Base-by-base conservation (phyloP, 108 stramenopile species). In the Fragilariopsis cylindrus region DNA sequence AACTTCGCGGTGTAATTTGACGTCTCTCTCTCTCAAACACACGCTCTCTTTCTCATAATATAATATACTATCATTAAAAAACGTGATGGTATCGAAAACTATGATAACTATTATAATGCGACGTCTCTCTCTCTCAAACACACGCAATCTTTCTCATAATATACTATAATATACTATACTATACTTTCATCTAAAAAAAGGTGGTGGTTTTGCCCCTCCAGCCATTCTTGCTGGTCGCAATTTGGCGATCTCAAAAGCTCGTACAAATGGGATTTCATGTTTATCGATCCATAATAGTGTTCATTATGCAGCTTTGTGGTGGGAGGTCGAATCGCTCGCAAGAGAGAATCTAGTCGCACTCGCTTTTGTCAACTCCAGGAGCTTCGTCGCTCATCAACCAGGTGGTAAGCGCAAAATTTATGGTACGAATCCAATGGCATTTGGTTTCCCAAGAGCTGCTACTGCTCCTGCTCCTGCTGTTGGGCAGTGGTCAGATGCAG, bases 351-450 rank as follows among this genome's bases (percentile, higher is more conserved):
- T 63, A 6, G 62, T 63, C 8, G 8, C 62, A 4, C 11, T 63
- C n/a, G 62, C 62, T 9, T 63, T 63, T 63, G 62, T 63, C 43
- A 63, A 63, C 45, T 63, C 62, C 16, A 45, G 62, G 5, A 63
- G 62, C 15, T 63, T 45, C 45, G 62, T 63, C n/a, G 62, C 62
- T n/a, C 62, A 63, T n/a, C 62, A 63, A 43, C 62, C 62, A n/a
- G 62, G 62, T 45, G 62, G 62, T n/a, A 63, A 63, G 40, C 62
- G 62, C 8, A 63, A 63, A 41, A 42, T 63, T 5, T 63, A 63
- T 40, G 62, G 62, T 6, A 63, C 62, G n/a, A 63, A 63, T 45
- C 62, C 62, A 12, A 63, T 63, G 62, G 62, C 62, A 6, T 63
- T 63, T 45, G 62, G 62, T 44, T 63, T 63, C 45, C 62, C 62